Evolutionary conservation across 148 eudicot genomes (phyloP).

Genomic region (Salicornia ramosissima): DNA sequence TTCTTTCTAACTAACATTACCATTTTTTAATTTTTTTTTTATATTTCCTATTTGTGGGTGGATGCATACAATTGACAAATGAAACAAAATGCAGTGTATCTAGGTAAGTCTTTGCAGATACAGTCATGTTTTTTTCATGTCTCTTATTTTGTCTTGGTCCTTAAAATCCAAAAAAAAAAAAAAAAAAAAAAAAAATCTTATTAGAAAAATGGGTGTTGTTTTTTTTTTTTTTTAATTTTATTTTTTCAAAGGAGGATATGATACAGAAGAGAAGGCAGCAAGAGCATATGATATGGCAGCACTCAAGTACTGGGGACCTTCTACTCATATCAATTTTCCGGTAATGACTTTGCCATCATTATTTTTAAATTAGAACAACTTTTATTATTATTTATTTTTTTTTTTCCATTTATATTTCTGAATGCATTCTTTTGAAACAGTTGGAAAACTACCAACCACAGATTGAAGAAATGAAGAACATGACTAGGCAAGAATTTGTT

Average conservation of each 20-base stretch:
- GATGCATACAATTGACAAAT: not conserved
- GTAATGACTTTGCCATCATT: conserved; percentile 28
- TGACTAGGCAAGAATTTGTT: conserved; percentile 92
- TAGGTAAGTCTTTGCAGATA: conserved; percentile 51
- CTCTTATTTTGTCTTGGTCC: not conserved
- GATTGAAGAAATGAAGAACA: conserved; percentile 88
- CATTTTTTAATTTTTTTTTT: conserved; percentile 4
- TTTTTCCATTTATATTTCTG: not conserved
- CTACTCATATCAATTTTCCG: conserved; percentile 86
- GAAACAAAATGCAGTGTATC: conserved; percentile 52
- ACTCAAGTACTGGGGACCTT: conserved; percentile 92
- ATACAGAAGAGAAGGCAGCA: conserved; percentile 91
- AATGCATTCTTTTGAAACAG: conserved; percentile 27
- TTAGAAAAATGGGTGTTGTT: no score
- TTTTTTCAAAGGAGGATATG: conserved; percentile 68
- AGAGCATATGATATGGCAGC: conserved; percentile 92
- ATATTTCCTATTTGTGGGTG: not conserved
- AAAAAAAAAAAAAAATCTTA: no score
- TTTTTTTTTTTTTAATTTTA: not conserved
- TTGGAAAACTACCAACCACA: conserved; percentile 82
- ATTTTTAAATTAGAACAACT: no score
- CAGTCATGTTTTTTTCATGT: not conserved
- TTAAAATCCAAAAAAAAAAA: not conserved
- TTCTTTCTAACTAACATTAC: not conserved
- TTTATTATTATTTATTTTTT: no score